Conservation (phyloP, 805 yeast genomes). For the Wickerhamiella spandovensis region DNA sequence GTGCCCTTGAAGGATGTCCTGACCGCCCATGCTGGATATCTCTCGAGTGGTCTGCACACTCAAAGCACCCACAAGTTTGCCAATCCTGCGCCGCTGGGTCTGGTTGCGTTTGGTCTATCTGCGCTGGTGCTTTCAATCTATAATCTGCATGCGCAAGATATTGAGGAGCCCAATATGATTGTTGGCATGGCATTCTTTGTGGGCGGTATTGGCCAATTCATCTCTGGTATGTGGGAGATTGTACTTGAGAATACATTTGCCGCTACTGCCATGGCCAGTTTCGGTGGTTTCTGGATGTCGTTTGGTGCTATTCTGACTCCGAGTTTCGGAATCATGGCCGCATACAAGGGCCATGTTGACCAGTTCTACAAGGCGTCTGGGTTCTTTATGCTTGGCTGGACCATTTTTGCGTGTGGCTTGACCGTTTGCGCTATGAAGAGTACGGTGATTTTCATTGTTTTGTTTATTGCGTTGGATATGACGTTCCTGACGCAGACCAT, state of each 20-base stretch:
- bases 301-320: slow-evolving; percentile 44
- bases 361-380: slow-evolving; percentile 38
- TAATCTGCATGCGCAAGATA: slow-evolving; percentile 48
- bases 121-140: slow-evolving; percentile 44
- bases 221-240: slow-evolving; percentile 59
- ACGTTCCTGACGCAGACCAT: slow-evolving; percentile 44
- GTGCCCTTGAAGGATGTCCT: slow-evolving; percentile 1
- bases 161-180: slow-evolving; percentile 37
- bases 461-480: slow-evolving; percentile 39
- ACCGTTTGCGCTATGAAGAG: slow-evolving; percentile 45
- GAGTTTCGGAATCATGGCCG: slow-evolving; percentile 36
- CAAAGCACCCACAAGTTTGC: slow-evolving; percentile 35
- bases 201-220: slow-evolving; percentile 47
- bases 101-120: slow-evolving; percentile 46
- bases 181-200: slow-evolving; percentile 49
- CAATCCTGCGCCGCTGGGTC: slow-evolving; percentile 53
- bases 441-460: slow-evolving; percentile 46
- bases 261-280: slow-evolving; percentile 33
- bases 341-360: slow-evolving; percentile 25
- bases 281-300: slow-evolving; percentile 54
- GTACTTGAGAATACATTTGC: slow-evolving; percentile 54
- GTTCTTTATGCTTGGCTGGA: slow-evolving; percentile 48
- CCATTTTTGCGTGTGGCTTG: slow-evolving; percentile 43
- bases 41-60: neutral
- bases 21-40: slow-evolving; percentile 1